phyloP scores from a whole-genome alignment of 2,329 filamentous ascomycete genomes.

The Fusarium domesticum region DNA sequence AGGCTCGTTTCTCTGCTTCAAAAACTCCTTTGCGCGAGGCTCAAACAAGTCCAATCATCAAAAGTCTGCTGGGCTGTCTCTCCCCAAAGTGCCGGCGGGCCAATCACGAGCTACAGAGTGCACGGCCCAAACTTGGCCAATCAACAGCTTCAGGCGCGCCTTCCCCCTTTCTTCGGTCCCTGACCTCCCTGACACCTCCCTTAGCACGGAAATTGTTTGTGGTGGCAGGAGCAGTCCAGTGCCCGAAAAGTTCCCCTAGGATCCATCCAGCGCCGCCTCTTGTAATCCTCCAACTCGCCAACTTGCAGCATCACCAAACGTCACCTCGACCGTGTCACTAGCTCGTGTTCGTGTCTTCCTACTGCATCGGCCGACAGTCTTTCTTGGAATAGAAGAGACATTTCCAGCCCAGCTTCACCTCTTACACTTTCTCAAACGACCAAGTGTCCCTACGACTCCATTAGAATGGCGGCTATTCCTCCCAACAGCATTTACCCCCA shows the following conservation, averaged over 20 bases:
- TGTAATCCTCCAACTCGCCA: conserved; percentile 31
- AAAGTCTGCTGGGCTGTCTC: conserved; percentile 32
- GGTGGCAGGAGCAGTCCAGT: conserved; percentile 38
- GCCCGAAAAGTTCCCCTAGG: conserved; percentile 41
- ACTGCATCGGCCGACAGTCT: conserved; percentile 16
- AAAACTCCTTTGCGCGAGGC: conserved; percentile 25
- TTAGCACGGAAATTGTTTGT: conserved; percentile 48
- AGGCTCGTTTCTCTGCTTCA: conserved; percentile 15
- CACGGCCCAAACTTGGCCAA: conserved; percentile 32
- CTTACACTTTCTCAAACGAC: conserved; percentile 33
- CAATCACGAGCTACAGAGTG: conserved; percentile 33
- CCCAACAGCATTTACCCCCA: conserved; percentile 77
- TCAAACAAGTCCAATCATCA: conserved; percentile 24
- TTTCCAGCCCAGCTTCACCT: conserved; percentile 26
- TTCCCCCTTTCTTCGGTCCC: conserved; percentile 45
- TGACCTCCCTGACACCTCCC: conserved; percentile 35
- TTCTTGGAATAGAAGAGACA: conserved; percentile 29
- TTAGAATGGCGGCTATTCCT: conserved; percentile 61
- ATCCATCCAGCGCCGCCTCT: conserved; percentile 27
- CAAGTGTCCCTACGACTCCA: conserved; percentile 21
- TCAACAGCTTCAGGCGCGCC: conserved; percentile 33
- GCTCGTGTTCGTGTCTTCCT: conserved; percentile 20
- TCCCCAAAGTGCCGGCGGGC: conserved; percentile 26
- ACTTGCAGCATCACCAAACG: conserved; percentile 26
- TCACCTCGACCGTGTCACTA: conserved; percentile 24